Evolutionary conservation across 805 yeast genomes (phyloP), one percentile per base, ranked within the genome.

Genomic region (Pichia scutulata): DNA sequence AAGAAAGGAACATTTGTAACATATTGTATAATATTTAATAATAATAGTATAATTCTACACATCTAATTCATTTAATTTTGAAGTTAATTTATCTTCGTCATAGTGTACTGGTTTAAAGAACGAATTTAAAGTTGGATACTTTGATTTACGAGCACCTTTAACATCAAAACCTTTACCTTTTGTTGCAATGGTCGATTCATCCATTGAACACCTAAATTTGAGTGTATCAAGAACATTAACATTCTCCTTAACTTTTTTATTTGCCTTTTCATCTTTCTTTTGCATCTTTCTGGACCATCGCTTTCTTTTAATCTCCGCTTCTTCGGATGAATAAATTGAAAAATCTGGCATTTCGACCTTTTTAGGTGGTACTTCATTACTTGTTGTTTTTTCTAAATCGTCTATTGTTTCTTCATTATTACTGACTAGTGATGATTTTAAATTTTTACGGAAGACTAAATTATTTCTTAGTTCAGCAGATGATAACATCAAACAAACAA

Each of bases 381-480:
- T n/a, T 26, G 24, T 22, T 10, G 30, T 30, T 25, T 23, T 22
- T 14, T 40, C 22, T 12, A 10, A 3, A 4, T 33, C 36, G 14
- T 28, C 33, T 28, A 3, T 3, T 12, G 30, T 7, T 16, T 40
- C 21, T 36, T 46, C 45, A 18, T 18, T 30, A 3, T 47, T 21
- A 2, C 33, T 39, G 6, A 43, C 55, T 10, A 22, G 43, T 7
- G 39, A n/a, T 14, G 39, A 28, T 24, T 16, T 18, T 28, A n/a
- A n/a, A n/a, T 43, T 41, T 24, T 44, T 43, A 23, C 25, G 25
- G n/a, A 54, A 39, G 18, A 37, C 39, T 21, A 59, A 50, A 43
- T 60, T 61, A 25, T 57, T 56, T 44, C 68, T 52, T 16, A 57
- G 41, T 26, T 62, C 66, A 1, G 63, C 57, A 5, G 65, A 60